Percentiles rank a stretch among this genome's conserved stretches.
These are phyloP conservation scores for Isabelozyma pseudorhagii DNA, from an alignment of 805 yeast genomes.

Conservation along the genomic window DNA sequence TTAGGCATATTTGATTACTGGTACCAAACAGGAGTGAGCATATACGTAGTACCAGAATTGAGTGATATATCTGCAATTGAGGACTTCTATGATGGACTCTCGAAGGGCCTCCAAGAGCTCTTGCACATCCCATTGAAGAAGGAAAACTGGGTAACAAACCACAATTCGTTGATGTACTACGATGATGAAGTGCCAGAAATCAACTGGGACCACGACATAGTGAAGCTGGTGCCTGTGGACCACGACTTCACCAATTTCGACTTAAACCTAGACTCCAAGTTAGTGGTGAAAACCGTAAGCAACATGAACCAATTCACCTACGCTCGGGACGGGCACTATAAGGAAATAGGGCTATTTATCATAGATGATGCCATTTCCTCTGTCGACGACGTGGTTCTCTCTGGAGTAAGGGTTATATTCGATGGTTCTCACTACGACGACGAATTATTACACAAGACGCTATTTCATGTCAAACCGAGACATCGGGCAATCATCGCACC, in stretches of 20 bases:
- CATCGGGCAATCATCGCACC: slow-evolving; percentile 17
- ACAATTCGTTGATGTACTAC: slow-evolving; percentile 25
- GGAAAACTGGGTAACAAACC: slow-evolving; percentile 23
- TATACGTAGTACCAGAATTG: slow-evolving; percentile 25
- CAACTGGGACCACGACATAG: neutral
- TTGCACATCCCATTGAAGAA: slow-evolving; percentile 15
- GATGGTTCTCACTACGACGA: slow-evolving; percentile 9
- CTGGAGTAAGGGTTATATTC: slow-evolving; percentile 32
- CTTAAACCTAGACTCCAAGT: neutral
- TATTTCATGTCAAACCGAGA: slow-evolving; percentile 42
- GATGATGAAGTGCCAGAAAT: slow-evolving; percentile 9
- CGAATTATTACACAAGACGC: slow-evolving; percentile 27
- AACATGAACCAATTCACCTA: neutral
- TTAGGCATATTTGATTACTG: slow-evolving; percentile 19
- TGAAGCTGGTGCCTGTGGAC: neutral
- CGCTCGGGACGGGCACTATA: slow-evolving; percentile 2
- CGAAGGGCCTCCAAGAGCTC: slow-evolving; percentile 7
- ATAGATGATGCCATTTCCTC: slow-evolving; percentile 23
- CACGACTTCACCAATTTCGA: neutral
- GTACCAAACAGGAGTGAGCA: slow-evolving; percentile 21
- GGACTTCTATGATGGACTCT: slow-evolving; percentile 22
- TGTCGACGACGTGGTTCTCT: slow-evolving; percentile 31
- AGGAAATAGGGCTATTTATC: slow-evolving; percentile 37
- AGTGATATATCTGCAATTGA: slow-evolving; percentile 2
- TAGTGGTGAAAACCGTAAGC: neutral